Conservation (phyloP, 192 early-diverging fungal species). For the Coemansia sp. region DNA sequence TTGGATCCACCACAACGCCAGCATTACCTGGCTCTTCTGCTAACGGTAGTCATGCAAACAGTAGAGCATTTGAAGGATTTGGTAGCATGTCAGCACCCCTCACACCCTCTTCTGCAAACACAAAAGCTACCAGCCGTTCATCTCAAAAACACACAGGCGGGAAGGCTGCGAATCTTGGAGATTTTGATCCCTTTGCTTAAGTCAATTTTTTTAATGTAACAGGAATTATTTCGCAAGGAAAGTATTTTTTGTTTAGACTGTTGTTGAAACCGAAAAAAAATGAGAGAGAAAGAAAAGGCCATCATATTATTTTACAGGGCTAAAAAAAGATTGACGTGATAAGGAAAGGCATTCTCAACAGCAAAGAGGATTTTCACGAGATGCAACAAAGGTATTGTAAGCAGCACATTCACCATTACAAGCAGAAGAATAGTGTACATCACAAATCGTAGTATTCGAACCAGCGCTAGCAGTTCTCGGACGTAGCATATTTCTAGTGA, state of each 20-base stretch:
- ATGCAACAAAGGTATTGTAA: conserved; percentile 1
- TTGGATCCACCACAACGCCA: conserved; percentile 6
- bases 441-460: conserved; percentile 2
- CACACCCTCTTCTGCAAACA: not conserved
- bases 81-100: too few species aligned
- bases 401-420: conserved; percentile 6
- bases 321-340: too few species aligned
- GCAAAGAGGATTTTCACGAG: conserved; percentile 33
- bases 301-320: too few species aligned
- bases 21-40: too few species aligned
- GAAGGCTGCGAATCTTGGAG: conserved; percentile 35
- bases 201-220: too few species aligned
- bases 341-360: conserved; percentile 10
- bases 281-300: not conserved
- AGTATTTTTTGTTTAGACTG: not conserved
- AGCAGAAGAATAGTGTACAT: not conserved
- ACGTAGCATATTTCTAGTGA: not conserved
- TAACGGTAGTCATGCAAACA: too few species aligned
- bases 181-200: conserved; percentile 51
- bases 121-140: not conserved
- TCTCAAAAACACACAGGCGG: conserved; percentile 41
- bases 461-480: conserved; percentile 9
- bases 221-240: too few species aligned
- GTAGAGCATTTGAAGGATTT: too few species aligned
- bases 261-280: not conserved